These are phyloP conservation scores for Thielaviopsis musarum DNA, from an alignment of 2,329 filamentous ascomycete species.

Conservation along the genomic window DNA sequence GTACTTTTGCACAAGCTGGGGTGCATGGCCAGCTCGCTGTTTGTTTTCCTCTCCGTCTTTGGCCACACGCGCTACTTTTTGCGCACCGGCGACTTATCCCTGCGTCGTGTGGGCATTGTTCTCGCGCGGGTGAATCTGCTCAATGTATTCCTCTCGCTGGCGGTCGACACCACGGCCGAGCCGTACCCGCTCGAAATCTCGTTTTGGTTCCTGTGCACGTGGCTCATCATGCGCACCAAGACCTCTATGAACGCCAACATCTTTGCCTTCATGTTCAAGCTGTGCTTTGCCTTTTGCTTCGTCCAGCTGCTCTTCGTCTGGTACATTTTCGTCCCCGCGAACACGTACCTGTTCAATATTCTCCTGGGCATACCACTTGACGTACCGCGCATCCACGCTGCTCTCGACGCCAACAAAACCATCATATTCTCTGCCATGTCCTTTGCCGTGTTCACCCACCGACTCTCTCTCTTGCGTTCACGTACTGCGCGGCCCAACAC, in stretches of 20 bases:
- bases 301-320: conserved; percentile 3
- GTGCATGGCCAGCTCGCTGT: conserved; percentile 36
- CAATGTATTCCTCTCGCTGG: conserved; percentile 15
- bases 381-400: not conserved
- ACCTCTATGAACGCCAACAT: conserved; percentile 7
- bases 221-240: not conserved
- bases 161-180: not conserved
- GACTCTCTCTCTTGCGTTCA: conserved; percentile 1
- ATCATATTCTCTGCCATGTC: conserved; percentile 4
- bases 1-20: conserved; percentile 37
- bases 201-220: conserved; percentile 6
- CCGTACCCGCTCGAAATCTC: conserved; percentile 1
- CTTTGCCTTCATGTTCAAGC: conserved; percentile 6
- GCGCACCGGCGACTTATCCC: conserved; percentile 37
- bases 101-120: conserved; percentile 32
- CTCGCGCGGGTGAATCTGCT: conserved; percentile 42
- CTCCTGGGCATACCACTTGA: not conserved
- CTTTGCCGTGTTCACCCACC: not conserved
- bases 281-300: conserved; percentile 5
- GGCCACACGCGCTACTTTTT: conserved; percentile 44
- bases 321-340: conserved; percentile 2
- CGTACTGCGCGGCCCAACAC: conserved; percentile 1
- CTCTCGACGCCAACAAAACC: not conserved
- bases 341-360: not conserved
- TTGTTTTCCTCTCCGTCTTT: conserved; percentile 46